phyloP scores from a whole-genome alignment of 2,329 filamentous ascomycete species.

The Tympanopsis confertula region DNA sequence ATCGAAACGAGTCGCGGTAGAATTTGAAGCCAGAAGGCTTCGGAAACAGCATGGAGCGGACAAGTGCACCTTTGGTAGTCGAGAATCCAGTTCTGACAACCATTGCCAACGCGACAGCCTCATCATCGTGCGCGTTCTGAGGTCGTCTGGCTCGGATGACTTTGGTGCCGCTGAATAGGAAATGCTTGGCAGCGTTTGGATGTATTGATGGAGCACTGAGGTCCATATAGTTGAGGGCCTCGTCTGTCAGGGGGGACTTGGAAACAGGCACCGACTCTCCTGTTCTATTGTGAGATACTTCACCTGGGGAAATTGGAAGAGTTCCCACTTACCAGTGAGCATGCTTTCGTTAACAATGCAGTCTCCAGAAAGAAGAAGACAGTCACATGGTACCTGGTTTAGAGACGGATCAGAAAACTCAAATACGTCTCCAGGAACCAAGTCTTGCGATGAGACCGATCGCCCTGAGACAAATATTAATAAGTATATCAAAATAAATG shows the following conservation, averaged over 20 bases:
- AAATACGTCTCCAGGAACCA: slow-evolving; percentile 92
- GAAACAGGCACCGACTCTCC: slow-evolving; percentile 95
- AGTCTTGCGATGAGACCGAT: slow-evolving; percentile 71
- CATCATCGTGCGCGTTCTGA: slow-evolving; percentile 73
- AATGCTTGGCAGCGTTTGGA: slow-evolving; percentile 73
- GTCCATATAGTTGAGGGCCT: slow-evolving; percentile 65
- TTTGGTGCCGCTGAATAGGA: slow-evolving; percentile 90
- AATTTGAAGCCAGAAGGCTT: slow-evolving; percentile 98
- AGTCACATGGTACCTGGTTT: slow-evolving; percentile 81
- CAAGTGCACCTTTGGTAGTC: slow-evolving; percentile 89
- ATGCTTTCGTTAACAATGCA: slow-evolving; percentile 99
- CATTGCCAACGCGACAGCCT: slow-evolving; percentile 82
- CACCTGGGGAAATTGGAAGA: background rate
- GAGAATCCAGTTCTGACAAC: slow-evolving; percentile 92
- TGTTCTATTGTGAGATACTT: background rate
- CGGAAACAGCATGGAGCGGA: slow-evolving; percentile 95
- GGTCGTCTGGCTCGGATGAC: slow-evolving; percentile 83
- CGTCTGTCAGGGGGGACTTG: slow-evolving; percentile 73
- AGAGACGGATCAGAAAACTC: slow-evolving; percentile 90
- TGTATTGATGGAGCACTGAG: slow-evolving; percentile 72
- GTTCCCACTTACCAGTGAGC: slow-evolving; percentile 53
- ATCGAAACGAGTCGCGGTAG: slow-evolving; percentile 92
- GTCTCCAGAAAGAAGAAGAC: slow-evolving; percentile 80
- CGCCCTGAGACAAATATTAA: slow-evolving; percentile 44
- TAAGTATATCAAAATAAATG: slow-evolving; percentile 3